phyloP scores from a whole-genome alignment of 1,284 basidiomycete genomes.

The Abortiporus biennis region DNA sequence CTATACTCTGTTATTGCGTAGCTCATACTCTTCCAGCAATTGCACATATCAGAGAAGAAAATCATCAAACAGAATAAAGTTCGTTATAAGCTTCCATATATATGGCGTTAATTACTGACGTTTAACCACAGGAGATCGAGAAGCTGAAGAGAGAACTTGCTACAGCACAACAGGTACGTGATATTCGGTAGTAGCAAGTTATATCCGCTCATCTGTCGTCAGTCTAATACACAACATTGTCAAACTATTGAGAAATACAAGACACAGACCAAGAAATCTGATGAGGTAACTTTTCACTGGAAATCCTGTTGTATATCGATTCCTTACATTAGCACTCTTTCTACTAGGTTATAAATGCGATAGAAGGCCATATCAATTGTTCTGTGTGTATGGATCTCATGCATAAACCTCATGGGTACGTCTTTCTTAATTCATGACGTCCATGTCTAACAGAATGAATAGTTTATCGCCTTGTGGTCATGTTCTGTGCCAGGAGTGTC shows the following conservation, averaged over 20 bases:
- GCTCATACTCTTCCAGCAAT: conserved; percentile 28
- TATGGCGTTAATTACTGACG: conserved; percentile 3
- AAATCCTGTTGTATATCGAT: not conserved
- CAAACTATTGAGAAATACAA: conserved; percentile 40
- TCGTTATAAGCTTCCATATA: conserved; percentile 7
- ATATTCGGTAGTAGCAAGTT: not conserved
- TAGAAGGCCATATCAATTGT: conserved; percentile 58
- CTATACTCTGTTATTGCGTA: conserved; percentile 13
- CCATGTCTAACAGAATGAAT: conserved; percentile 1
- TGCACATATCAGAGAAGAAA: conserved; percentile 43
- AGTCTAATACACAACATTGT: conserved; percentile 47
- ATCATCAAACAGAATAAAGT: conserved; percentile 57
- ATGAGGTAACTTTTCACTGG: conserved; percentile 39
- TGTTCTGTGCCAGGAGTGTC: conserved; percentile 57
- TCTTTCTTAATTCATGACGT: conserved; percentile 11
- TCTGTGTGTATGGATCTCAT: conserved; percentile 72
- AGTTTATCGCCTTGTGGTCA: conserved; percentile 73
- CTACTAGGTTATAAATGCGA: conserved; percentile 42
- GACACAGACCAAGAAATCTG: conserved; percentile 40
- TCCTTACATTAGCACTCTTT: conserved; percentile 1
- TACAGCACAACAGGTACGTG: conserved; percentile 26
- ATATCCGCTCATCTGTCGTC: conserved; percentile 10
- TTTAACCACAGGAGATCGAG: conserved; percentile 36
- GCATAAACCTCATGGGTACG: conserved; percentile 58
- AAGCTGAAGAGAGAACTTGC: conserved; percentile 39